Evolutionary conservation across 75 land plant species (phyloP).

Genomic region (Adiantum capillusveneris): DNA sequence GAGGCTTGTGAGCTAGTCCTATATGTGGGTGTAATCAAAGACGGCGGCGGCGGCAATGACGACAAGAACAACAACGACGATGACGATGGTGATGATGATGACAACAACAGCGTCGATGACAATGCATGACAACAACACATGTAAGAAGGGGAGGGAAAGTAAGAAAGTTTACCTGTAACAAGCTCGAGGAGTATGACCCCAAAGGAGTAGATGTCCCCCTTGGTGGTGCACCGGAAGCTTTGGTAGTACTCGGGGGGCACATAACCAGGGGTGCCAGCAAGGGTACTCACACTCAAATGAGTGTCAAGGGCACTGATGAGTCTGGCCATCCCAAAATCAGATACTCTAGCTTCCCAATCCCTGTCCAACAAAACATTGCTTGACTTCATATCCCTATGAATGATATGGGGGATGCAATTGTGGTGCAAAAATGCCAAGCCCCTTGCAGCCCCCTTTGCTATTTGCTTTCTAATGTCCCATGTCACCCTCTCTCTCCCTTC

Average conservation of each 20-base stretch:
- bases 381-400: conserved; percentile 80
- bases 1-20: no score
- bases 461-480: conserved; percentile 45
- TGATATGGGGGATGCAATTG: conserved; percentile 81
- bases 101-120: no score
- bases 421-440: conserved; percentile 77
- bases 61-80: no score
- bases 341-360: conserved; percentile 66
- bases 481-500: conserved; percentile 24
- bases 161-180: conserved; percentile 39
- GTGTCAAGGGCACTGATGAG: conserved; percentile 78
- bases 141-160: no score
- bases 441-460: conserved; percentile 52
- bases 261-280: conserved; percentile 83
- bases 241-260: conserved; percentile 92
- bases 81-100: no score
- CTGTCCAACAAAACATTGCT: conserved; percentile 71
- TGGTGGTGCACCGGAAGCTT: conserved; percentile 83
- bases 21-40: no score
- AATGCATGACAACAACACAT: neutral
- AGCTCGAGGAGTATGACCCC: conserved; percentile 65
- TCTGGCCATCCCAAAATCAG: conserved; percentile 86
- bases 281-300: conserved; percentile 64
- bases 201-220: conserved; percentile 72
- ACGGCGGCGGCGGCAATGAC: no score